Base-by-base conservation (phyloP, 1,284 basidiomycete species). In the Tylopilus sp. region DNA sequence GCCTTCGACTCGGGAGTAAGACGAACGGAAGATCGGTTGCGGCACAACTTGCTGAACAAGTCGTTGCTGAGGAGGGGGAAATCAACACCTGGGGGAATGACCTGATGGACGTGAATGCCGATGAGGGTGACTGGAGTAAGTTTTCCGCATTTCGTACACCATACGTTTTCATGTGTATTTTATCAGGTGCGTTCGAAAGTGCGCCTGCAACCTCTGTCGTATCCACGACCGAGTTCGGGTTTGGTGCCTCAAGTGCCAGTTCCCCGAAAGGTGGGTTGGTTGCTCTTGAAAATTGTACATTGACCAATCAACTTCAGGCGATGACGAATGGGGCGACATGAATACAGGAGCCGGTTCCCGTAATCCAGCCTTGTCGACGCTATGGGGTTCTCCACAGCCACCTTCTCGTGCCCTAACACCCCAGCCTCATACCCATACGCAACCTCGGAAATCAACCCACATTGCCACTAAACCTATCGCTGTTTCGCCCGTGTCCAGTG, bases 101-200 rank as follows among this genome's bases (percentile, higher is more conserved):
- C 78, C 79, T 97, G 62, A 97, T 97, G 78, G 95, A 98, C 72
- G 90, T 98, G 13, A 91, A 96, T 75, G 95, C 93, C 1, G 95
- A 98, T 72, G 87, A 91, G 41, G 96, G 92, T 74, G 96, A 98
- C 77, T 98, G 96, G 96, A 93, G 95, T 94, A 74, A 75, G 87
- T 83, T 13, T 36, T 60, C 61, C 10, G 24, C 47, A 55, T 38
- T 49, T 39, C 15, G 49, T 15, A 9, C 16, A 18, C 22, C 13
- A 13, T 47, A 29, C 53, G 13, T 59, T 65, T 39, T 36, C 57
- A 32, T 66, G 32, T 53, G 44, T 32, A 51, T 54, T 56, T 53
- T 16, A 52, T 22, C 60, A 95, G 94, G 89, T 72, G 92, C 92
- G n/a, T 96, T 96, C 69, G 94, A 95, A 80, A 89, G 86, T 63